Evolutionary conservation across 331 rosid species (phyloP).

Genomic region (Dryas integrifolia): DNA sequence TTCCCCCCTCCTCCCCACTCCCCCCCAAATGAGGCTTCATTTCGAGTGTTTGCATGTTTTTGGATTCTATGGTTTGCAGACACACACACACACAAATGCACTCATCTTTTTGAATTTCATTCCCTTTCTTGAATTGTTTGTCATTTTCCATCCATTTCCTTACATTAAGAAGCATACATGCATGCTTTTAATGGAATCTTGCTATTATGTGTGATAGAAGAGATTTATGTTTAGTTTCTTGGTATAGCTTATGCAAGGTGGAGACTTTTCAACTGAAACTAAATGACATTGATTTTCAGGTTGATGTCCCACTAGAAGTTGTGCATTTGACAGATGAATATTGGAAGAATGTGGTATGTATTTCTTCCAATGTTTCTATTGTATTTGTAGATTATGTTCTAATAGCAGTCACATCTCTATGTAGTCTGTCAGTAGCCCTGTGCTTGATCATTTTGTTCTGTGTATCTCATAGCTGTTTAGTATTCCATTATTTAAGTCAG

Average conservation of each 20-base stretch:
- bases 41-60: neutral
- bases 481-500: neutral
- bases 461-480: neutral
- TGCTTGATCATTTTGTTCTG: neutral
- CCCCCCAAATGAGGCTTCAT: neutral
- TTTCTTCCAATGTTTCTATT: neutral
- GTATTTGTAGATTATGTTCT: neutral
- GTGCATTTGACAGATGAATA: slow-evolving; percentile 94
- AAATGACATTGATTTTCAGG: slow-evolving; percentile 39
- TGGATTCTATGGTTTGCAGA: neutral
- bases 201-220: slow-evolving; percentile 4
- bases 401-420: too few species aligned
- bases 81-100: neutral
- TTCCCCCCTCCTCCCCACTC: too few species aligned
- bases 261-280: slow-evolving; percentile 15
- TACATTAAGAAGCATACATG: too few species aligned
- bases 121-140: neutral
- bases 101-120: neutral
- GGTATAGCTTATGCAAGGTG: slow-evolving; percentile 3
- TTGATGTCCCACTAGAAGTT: slow-evolving; percentile 76
- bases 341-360: slow-evolving; percentile 82
- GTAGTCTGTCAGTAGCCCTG: neutral
- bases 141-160: neutral
- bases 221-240: neutral
- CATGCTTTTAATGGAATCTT: neutral